phyloP scores from a whole-genome alignment of 345 rosid genomes.

The Bretschneidera sinensis region DNA sequence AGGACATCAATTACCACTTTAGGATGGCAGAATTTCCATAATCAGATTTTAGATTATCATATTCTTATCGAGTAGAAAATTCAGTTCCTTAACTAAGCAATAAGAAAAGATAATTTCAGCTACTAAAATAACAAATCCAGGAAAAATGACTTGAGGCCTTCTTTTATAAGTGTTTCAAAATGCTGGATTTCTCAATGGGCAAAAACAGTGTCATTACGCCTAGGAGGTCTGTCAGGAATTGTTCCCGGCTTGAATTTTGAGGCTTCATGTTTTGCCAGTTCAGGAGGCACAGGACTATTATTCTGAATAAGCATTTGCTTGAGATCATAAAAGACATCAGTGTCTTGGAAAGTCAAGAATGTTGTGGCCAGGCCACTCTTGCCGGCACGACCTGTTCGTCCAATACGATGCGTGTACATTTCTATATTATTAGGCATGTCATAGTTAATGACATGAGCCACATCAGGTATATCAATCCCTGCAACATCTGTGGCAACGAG shows the following conservation, averaged over 20 bases:
- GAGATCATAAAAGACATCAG: constrained; percentile 89
- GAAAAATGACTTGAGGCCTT: not conserved
- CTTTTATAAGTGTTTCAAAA: not conserved
- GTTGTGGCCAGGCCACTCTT: constrained; percentile 93
- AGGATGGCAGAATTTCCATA: not conserved
- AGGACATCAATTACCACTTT: not conserved
- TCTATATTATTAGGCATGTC: constrained; percentile 90
- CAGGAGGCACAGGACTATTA: constrained; percentile 85
- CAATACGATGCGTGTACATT: constrained; percentile 91
- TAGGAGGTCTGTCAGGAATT: constrained; percentile 87
- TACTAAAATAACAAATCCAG: not conserved
- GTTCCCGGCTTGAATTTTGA: constrained; percentile 93
- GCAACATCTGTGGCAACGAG: constrained; percentile 96
- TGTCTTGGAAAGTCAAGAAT: constrained; percentile 74
- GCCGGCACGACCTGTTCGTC: constrained; percentile 97
- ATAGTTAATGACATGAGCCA: constrained; percentile 89
- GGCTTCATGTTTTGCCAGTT: constrained; percentile 90
- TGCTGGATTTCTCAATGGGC: constrained; percentile 40
- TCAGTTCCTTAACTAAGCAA: too few relatives aligned
- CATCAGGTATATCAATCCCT: constrained; percentile 91
- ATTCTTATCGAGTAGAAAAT: too few relatives aligned
- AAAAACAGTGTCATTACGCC: constrained; percentile 85
- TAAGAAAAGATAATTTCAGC: not conserved
- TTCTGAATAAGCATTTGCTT: constrained; percentile 98
- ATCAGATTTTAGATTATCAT: too few relatives aligned